A percentile compares a stretch with the other conserved stretches of the same genome.
phyloP scores from a whole-genome alignment of 345 rosid genomes.

The Nasturtium officinale region DNA sequence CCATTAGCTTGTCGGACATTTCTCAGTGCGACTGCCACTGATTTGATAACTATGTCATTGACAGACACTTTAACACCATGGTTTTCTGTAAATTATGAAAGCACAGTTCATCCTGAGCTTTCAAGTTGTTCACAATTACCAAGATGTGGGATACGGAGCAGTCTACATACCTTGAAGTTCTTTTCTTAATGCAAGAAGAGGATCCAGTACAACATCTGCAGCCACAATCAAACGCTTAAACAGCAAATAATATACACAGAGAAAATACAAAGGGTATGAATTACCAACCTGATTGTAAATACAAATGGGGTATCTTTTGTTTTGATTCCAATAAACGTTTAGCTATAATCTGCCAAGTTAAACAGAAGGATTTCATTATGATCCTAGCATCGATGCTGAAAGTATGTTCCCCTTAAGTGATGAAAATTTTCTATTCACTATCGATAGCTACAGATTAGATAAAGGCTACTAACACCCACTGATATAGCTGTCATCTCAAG shows the following conservation, averaged over 20 bases:
- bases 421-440: not conserved
- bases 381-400: constrained; percentile 19
- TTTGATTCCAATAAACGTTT: constrained; percentile 94
- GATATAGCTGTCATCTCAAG: not conserved
- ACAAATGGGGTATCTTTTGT: constrained; percentile 86
- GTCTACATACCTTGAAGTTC: constrained; percentile 76
- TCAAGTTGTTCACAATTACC: constrained; percentile 22
- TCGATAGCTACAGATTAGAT: not conserved
- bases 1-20: constrained; percentile 92
- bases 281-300: constrained; percentile 75
- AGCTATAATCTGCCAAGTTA: constrained; percentile 73
- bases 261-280: constrained; percentile 14
- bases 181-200: constrained; percentile 89
- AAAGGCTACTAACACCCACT: not conserved
- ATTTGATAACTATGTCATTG: constrained; percentile 94
- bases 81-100: constrained; percentile 59
- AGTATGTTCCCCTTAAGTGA: constrained; percentile 3
- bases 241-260: constrained; percentile 23
- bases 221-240: constrained; percentile 36
- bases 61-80: constrained; percentile 93
- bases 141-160: constrained; percentile 15
- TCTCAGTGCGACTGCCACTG: constrained; percentile 80
- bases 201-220: constrained; percentile 92
- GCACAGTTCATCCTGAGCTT: constrained; percentile 35
- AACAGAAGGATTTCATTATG: constrained; percentile 17